Conservation (phyloP, 805 yeast genomes). For the Helenozyma rhizophorensis region DNA sequence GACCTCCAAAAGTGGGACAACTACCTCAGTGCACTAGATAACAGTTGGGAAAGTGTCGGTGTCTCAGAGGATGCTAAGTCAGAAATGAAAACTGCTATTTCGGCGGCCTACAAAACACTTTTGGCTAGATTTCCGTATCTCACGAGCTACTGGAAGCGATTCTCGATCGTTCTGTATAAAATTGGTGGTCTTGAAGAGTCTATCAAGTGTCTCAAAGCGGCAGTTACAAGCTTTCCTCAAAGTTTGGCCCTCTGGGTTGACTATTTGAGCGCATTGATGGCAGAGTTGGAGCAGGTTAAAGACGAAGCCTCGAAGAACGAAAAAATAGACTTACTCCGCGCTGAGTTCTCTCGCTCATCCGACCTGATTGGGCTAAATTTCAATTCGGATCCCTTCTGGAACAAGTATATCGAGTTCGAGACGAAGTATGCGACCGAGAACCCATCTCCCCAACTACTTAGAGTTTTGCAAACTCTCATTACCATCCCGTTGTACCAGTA, state of each 20-base stretch:
- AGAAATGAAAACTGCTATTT: slow-evolving; percentile 15
- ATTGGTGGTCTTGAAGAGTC: slow-evolving; percentile 52
- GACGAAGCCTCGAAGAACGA: background rate
- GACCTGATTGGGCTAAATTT: slow-evolving; percentile 63
- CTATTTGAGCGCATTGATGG: slow-evolving; percentile 47
- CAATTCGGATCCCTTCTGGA: slow-evolving; percentile 81
- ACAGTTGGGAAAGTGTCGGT: slow-evolving; percentile 12
- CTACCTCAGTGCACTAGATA: slow-evolving; percentile 28
- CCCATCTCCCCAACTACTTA: slow-evolving; percentile 32
- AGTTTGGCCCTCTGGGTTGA: slow-evolving; percentile 70
- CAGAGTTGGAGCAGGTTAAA: background rate
- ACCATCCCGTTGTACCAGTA: slow-evolving; percentile 80
- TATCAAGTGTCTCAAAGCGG: slow-evolving; percentile 33
- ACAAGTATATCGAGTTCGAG: slow-evolving; percentile 57
- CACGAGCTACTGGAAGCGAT: slow-evolving; percentile 61
- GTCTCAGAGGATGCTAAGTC: slow-evolving; percentile 1
- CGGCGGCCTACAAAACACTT: slow-evolving; percentile 21
- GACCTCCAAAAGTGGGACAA: slow-evolving; percentile 38
- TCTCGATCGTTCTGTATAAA: slow-evolving; percentile 51
- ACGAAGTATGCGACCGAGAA: slow-evolving; percentile 11
- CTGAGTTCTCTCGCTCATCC: slow-evolving; percentile 47
- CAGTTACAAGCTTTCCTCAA: slow-evolving; percentile 46
- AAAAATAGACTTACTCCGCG: slow-evolving; percentile 26
- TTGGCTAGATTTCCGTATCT: slow-evolving; percentile 48
- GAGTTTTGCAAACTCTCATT: slow-evolving; percentile 43